Conservation (phyloP, 2,329 filamentous ascomycete genomes). For the Botrytis aclada region DNA sequence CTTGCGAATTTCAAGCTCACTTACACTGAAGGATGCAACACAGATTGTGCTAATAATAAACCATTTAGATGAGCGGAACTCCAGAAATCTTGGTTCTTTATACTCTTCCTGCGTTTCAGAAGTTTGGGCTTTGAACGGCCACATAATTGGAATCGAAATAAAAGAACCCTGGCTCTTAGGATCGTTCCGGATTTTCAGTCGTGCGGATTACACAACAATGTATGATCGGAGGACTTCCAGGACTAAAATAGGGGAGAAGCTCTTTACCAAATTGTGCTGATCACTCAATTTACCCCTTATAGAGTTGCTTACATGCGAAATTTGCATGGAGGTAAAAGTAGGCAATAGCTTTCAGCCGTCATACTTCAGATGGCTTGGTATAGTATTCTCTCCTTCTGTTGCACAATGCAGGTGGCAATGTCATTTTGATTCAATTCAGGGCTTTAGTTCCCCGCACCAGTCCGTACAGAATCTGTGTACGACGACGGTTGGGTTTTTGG, state of each 20-base stretch:
- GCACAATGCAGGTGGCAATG: neutral
- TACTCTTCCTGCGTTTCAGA: neutral
- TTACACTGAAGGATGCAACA: slow-evolving; percentile 20
- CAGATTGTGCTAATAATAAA: slow-evolving; percentile 22
- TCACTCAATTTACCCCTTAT: neutral
- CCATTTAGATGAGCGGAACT: slow-evolving; percentile 24
- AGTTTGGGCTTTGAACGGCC: neutral
- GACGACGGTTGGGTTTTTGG: neutral
- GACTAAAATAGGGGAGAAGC: neutral
- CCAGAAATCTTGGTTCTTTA: slow-evolving; percentile 16
- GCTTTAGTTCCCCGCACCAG: neutral
- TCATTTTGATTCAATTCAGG: too few relatives aligned
- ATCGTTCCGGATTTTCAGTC: neutral
- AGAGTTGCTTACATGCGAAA: neutral
- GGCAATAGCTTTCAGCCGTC: neutral
- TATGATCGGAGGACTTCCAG: neutral
- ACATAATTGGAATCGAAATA: neutral
- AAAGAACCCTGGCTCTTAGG: neutral
- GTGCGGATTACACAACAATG: neutral
- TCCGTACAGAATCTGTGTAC: neutral
- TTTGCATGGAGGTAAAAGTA: neutral
- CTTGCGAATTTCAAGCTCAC: neutral
- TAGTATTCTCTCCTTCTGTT: neutral
- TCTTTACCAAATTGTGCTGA: neutral
- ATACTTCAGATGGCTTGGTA: neutral